A percentile compares a stretch with the other conserved stretches of the same genome.
phyloP scores from a whole-genome alignment of 1,139 yeast species.

The Suhomyces atakaporum region DNA sequence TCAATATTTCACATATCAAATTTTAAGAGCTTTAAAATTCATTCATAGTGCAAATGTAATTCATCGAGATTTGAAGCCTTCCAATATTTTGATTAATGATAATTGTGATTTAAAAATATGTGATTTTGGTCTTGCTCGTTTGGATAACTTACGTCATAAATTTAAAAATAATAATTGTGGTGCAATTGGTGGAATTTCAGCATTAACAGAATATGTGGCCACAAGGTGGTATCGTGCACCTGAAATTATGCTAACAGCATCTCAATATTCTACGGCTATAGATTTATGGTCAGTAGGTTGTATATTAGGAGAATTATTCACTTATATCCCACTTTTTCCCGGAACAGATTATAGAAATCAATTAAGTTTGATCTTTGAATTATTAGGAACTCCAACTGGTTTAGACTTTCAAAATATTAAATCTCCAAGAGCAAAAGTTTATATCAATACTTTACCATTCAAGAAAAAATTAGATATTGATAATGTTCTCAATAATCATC shows the following conservation, averaged over 20 bases:
- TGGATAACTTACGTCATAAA: constrained; percentile 24
- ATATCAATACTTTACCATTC: constrained; percentile 60
- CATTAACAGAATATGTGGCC: constrained; percentile 73
- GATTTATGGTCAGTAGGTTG: constrained; percentile 85
- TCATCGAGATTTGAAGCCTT: constrained; percentile 92
- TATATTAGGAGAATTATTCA: constrained; percentile 65
- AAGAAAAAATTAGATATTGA: constrained; percentile 14
- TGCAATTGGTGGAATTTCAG: constrained; percentile 27
- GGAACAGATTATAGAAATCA: constrained; percentile 77
- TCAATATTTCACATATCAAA: constrained; percentile 79
- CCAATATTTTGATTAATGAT: constrained; percentile 88
- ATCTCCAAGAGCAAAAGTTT: constrained; percentile 63
- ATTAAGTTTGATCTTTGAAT: constrained; percentile 57
- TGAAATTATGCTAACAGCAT: constrained; percentile 71
- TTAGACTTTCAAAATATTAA: constrained; percentile 59
- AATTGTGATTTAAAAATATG: constrained; percentile 95
- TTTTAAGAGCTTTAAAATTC: constrained; percentile 87
- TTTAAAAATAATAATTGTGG: constrained; percentile 37
- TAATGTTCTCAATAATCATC: constrained; percentile 17
- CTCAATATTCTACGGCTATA: constrained; percentile 69
- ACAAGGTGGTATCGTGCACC: constrained; percentile 84
- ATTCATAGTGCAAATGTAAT: constrained; percentile 98
- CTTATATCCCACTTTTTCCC: constrained; percentile 70
- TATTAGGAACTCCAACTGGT: constrained; percentile 64
- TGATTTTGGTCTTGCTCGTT: constrained; percentile 75